Evolutionary conservation across 129 eudicot species (phyloP).

Genomic region (Arctium minus): DNA sequence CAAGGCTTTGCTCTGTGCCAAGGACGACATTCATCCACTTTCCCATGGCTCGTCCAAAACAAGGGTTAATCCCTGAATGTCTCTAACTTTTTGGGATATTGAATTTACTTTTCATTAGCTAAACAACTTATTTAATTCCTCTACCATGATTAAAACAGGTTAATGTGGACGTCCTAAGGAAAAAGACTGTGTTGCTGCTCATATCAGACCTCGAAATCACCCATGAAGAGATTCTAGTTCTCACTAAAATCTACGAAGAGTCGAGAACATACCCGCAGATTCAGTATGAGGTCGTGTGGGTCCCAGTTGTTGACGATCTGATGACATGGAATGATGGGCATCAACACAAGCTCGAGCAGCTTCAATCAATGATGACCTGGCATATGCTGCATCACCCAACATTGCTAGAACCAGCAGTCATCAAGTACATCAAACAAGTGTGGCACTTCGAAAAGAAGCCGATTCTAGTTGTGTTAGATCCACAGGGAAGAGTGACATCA

Average conservation of each 20-base stretch:
- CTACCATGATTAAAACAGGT: conserved; percentile 43
- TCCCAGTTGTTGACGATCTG: conserved; percentile 59
- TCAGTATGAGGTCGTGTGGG: conserved; percentile 76
- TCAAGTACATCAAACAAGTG: conserved; percentile 65
- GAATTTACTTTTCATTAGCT: conserved; percentile 1
- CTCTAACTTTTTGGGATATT: background rate
- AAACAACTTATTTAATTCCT: background rate
- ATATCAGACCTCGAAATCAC: conserved; percentile 72
- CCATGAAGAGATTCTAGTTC: conserved; percentile 58
- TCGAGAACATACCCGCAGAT: conserved; percentile 49
- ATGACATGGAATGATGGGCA: conserved; percentile 58
- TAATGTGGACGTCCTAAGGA: conserved; percentile 55
- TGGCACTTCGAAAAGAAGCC: conserved; percentile 69
- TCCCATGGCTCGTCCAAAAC: conserved; percentile 51
- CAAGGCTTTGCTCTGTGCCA: conserved; percentile 58
- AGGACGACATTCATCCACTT: conserved; percentile 77
- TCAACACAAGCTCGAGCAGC: conserved; percentile 50
- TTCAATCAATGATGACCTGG: conserved; percentile 82
- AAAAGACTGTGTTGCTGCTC: conserved; percentile 66
- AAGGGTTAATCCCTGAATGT: conserved; percentile 32
- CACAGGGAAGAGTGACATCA: conserved; percentile 69
- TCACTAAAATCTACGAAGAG: conserved; percentile 59
- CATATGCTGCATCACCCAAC: conserved; percentile 68
- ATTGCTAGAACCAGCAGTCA: conserved; percentile 62
- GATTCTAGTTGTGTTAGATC: conserved; percentile 72